Conservation (phyloP, 2,329 filamentous ascomycete genomes). For the Alternaria sp. region DNA sequence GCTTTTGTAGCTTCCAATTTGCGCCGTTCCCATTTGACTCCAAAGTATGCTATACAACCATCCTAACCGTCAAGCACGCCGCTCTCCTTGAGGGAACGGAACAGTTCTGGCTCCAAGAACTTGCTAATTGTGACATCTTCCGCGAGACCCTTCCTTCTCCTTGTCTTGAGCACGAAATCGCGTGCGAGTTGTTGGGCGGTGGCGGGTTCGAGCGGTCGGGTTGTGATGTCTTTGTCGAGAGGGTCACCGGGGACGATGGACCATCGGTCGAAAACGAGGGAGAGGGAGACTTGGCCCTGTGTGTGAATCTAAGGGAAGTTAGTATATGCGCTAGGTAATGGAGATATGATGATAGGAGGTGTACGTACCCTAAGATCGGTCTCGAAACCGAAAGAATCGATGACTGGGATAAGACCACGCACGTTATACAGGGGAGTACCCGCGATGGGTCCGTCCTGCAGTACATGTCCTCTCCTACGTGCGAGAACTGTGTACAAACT, state of each 20-base stretch:
- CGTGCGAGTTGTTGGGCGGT: conserved; percentile 86
- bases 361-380: conserved; percentile 74
- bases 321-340: not conserved
- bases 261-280: conserved; percentile 94
- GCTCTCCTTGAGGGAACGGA: conserved; percentile 84
- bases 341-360: conserved; percentile 21
- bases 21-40: conserved; percentile 12
- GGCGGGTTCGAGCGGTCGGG: conserved; percentile 86
- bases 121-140: conserved; percentile 96
- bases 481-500: conserved; percentile 92
- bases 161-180: conserved; percentile 96
- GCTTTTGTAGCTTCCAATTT: conserved; percentile 2
- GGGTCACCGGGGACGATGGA: conserved; percentile 95
- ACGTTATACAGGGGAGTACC: conserved; percentile 94
- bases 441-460: conserved; percentile 91
- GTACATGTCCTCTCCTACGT: conserved; percentile 85
- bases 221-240: conserved; percentile 82
- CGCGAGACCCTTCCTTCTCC: conserved; percentile 88
- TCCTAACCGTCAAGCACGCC: conserved; percentile 73
- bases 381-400: conserved; percentile 97
- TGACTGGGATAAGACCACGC: conserved; percentile 88
- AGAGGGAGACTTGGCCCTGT: conserved; percentile 88
- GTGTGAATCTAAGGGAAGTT: conserved; percentile 72
- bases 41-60: conserved; percentile 18
- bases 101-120: conserved; percentile 94